Evolutionary conservation across 2,329 filamentous ascomycete genomes (phyloP).

Genomic region (Sporothrix brunneoviolacea): DNA sequence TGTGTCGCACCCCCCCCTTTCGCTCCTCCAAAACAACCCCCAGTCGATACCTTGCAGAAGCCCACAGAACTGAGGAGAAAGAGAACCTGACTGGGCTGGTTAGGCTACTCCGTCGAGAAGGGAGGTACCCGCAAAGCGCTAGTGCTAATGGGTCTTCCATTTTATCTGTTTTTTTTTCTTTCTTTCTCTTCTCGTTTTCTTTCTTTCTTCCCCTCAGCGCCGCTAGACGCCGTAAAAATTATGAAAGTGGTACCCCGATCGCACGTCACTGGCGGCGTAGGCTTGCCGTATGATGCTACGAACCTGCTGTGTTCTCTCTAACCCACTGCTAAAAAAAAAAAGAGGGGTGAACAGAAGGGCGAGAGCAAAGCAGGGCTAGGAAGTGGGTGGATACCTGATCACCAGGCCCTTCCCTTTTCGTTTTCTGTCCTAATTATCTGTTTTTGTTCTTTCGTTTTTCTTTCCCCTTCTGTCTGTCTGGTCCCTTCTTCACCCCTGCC

Average conservation of each 20-base stretch:
- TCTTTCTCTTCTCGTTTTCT: background rate
- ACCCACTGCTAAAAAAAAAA: background rate
- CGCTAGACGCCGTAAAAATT: background rate
- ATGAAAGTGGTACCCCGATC: background rate
- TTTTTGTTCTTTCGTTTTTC: background rate
- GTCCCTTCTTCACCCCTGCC: too few species aligned
- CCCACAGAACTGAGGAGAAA: background rate
- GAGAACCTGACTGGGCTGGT: too few species aligned
- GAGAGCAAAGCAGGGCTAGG: constrained; percentile 1
- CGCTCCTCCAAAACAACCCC: too few species aligned
- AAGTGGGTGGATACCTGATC: constrained; percentile 7
- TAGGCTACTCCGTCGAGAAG: background rate
- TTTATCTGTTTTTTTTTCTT: background rate
- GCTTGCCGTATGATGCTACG: constrained; percentile 6
- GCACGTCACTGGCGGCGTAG: constrained; percentile 3
- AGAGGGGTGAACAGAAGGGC: constrained; percentile 3
- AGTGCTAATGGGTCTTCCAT: background rate
- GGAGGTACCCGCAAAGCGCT: constrained; percentile 7
- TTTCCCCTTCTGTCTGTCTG: too few species aligned
- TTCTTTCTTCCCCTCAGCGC: background rate
- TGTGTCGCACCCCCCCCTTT: background rate
- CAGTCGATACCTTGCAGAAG: too few species aligned
- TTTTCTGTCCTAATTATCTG: background rate
- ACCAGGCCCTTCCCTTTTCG: constrained; percentile 13
- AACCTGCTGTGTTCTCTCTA: background rate